Evolutionary conservation across 1,284 basidiomycete genomes (phyloP).

Genomic region (Xerocomus amazonicus): DNA sequence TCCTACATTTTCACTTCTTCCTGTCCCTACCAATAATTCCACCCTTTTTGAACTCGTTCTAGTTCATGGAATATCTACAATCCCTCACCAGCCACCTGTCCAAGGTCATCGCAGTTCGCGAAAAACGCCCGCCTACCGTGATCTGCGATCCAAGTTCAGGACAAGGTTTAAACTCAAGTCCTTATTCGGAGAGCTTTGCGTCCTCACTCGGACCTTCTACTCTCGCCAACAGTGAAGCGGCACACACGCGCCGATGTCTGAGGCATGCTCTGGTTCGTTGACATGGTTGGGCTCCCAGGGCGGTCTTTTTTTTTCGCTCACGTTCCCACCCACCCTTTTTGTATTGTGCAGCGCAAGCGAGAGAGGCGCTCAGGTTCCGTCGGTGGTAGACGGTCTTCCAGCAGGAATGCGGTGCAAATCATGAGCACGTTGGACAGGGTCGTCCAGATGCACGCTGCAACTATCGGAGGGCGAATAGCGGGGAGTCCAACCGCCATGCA

Average conservation of each 20-base stretch:
- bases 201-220: conserved; percentile 12
- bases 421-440: conserved; percentile 20
- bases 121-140: conserved; percentile 4
- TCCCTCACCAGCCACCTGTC: conserved; percentile 16
- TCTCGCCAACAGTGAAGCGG: neutral
- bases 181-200: conserved; percentile 7
- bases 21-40: neutral
- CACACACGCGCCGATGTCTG: conserved; percentile 6
- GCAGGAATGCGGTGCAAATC: conserved; percentile 18
- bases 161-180: conserved; percentile 15
- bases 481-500: conserved; percentile 23
- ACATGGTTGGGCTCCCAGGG: neutral
- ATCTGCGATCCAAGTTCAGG: conserved; percentile 11
- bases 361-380: conserved; percentile 9
- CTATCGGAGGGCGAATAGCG: conserved; percentile 8
- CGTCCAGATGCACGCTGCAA: conserved; percentile 21
- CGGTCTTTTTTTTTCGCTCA: neutral
- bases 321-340: neutral
- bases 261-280: conserved; percentile 15
- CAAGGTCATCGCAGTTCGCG: conserved; percentile 24
- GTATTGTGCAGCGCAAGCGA: conserved; percentile 16
- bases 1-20: neutral
- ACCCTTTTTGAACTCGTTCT: neutral
- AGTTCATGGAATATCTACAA: conserved; percentile 26
- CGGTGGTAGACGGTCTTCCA: conserved; percentile 4